Conservation (phyloP, 2,329 filamentous ascomycete species). For the Trichothecium roseum region DNA sequence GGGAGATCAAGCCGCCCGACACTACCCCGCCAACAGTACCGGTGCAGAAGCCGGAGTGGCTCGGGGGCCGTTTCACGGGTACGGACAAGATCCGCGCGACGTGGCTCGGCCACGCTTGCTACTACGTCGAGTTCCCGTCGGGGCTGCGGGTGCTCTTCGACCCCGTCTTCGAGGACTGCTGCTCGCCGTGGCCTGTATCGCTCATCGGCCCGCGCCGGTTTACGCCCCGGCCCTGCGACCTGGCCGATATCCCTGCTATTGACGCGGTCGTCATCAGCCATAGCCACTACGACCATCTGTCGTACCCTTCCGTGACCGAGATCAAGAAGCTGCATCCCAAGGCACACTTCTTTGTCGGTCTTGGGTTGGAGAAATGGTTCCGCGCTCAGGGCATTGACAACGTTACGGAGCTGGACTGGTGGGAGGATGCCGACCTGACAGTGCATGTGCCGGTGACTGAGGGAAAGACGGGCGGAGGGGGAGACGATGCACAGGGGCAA, state of each 20-base stretch:
- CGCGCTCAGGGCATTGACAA: constrained; percentile 51
- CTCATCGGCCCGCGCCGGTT: constrained; percentile 57
- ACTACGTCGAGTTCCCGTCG: constrained; percentile 71
- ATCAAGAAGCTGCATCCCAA: constrained; percentile 57
- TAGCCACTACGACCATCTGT: constrained; percentile 84
- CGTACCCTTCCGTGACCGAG: constrained; percentile 57
- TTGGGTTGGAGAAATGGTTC: constrained; percentile 74
- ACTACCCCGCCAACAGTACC: constrained; percentile 55
- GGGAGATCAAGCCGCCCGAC: constrained; percentile 40
- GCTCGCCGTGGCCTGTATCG: constrained; percentile 46
- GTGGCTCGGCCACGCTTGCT: constrained; percentile 85
- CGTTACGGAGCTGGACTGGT: constrained; percentile 82
- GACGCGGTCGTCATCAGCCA: constrained; percentile 69
- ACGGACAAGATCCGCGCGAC: constrained; percentile 56
- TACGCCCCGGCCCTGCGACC: constrained; percentile 60
- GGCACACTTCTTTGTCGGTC: constrained; percentile 70
- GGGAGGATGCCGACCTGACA: constrained; percentile 62
- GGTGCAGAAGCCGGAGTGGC: constrained; percentile 59
- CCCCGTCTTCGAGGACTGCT: constrained; percentile 75
- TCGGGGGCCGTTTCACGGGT: constrained; percentile 29
- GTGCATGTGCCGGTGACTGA: constrained; percentile 22
- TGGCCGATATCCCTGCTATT: constrained; percentile 61
- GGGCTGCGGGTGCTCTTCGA: constrained; percentile 79
- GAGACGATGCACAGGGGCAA: constrained; percentile 11
- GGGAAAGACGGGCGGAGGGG: constrained; percentile 13